Evolutionary conservation across 2,329 filamentous ascomycete genomes (phyloP), one percentile per base, ranked within the genome.

Genomic region (Lecanoromycetidae sp.): DNA sequence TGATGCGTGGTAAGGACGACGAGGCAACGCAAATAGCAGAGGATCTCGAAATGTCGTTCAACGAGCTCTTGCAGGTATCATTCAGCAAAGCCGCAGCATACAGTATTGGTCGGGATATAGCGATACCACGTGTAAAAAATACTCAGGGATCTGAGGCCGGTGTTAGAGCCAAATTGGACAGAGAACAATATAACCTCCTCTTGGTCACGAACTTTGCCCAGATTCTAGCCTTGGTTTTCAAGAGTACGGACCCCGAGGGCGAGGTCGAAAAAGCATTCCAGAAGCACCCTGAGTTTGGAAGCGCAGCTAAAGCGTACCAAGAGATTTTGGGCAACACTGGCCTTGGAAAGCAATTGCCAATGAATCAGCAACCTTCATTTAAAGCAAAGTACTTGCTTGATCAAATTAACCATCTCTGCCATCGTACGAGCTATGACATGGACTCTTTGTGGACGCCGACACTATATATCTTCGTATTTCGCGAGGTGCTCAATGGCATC

Each of bases 351-450:
- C 64, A 68, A 10, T 67, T 95, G 6, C 83, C 87, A 3, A 71
- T 81, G 9, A 85, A 82, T 47, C 87, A 94, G 55, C 88, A 96
- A 57, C 91, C 91, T 3, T 80, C 79, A 44, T 96, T 95, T 66
- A 82, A 76, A 55, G 80, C 82, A 23, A 87, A 81, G 55, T 84
- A 82, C 57, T 71, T 98, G 3, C 69, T 82, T 9, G 76, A 82
- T 51, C 80, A 91, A 57, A 72, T 96, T 19, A 73, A 83, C 12
- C 78, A 87, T 48, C 67, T 96, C n/a, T 93, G 84, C 58, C 76
- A 76, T 54, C 75, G 81, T 37, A 82, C 80, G 2, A 75, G 78
- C 17, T 79, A 79, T 55, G 76, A 87, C 38, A 65, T 79, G 32
- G 66, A 67, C 44, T 72, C 63, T 4, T 71, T 94, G 10, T 94